A percentile compares a stretch with the other conserved stretches of the same genome.
Evolutionary conservation across 2,329 filamentous ascomycete species (phyloP).

Genomic region (Penicillium corylophilum): DNA sequence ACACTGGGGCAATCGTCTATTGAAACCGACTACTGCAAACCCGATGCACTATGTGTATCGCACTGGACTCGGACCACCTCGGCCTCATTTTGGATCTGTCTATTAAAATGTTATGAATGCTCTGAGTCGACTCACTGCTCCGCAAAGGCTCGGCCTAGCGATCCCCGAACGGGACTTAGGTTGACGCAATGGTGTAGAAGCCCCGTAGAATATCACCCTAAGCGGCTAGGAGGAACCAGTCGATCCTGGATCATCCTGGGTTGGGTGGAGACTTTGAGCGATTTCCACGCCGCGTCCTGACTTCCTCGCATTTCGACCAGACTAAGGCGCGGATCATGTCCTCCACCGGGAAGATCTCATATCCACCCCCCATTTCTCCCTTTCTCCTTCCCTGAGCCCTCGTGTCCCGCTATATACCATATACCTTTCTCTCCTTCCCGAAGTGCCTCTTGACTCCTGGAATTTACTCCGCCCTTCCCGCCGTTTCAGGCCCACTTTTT

Average conservation of each 20-base stretch:
- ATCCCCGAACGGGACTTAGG: background rate
- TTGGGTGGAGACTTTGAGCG: background rate
- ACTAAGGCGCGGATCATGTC: constrained; percentile 21
- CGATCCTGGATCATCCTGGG: background rate
- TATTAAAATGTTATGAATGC: background rate
- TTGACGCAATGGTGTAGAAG: background rate
- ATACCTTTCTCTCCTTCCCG: background rate
- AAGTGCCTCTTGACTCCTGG: background rate
- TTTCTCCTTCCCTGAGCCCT: background rate
- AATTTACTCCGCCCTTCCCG: background rate
- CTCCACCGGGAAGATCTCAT: constrained; percentile 22
- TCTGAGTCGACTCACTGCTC: background rate
- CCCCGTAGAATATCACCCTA: background rate
- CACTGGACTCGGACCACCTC: background rate
- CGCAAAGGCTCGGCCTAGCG: background rate
- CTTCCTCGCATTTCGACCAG: background rate
- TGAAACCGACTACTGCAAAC: too few species aligned
- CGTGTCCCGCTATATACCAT: background rate
- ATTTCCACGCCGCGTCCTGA: background rate
- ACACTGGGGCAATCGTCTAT: too few species aligned
- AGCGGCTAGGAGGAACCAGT: background rate
- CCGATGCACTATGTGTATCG: background rate
- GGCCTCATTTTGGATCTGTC: background rate
- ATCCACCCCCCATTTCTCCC: constrained; percentile 10
- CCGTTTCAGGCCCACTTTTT: background rate